Conservation (phyloP, 192 early-diverging fungal genomes). For the Umbelopsis isabellina region DNA sequence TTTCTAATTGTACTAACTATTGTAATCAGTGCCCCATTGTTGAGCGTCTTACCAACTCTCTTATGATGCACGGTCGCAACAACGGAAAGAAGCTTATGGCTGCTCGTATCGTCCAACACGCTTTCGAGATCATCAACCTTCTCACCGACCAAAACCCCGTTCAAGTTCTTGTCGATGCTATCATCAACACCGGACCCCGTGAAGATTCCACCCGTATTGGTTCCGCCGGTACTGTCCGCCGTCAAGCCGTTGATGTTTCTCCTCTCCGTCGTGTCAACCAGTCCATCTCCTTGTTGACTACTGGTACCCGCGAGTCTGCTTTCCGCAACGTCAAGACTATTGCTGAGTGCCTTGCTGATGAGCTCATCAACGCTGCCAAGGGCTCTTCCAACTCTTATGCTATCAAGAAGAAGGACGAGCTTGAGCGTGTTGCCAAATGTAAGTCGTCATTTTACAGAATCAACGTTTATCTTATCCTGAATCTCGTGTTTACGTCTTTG, state of each 20-base stretch:
- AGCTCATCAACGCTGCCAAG: constrained; percentile 97
- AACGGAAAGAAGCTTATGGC: constrained; percentile 99
- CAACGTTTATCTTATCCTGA: background rate
- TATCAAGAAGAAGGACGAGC: constrained; percentile 99
- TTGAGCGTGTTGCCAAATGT: constrained; percentile 87
- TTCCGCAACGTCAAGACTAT: constrained; percentile 99
- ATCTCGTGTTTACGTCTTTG: background rate
- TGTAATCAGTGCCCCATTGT: constrained; percentile 87
- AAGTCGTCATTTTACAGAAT: constrained; percentile 18
- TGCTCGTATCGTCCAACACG: constrained; percentile 98
- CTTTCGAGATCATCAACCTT: constrained; percentile 99
- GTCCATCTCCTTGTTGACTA: constrained; percentile 92
- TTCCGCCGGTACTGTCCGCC: constrained; percentile 96
- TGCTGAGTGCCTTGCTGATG: constrained; percentile 99
- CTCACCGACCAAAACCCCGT: constrained; percentile 98
- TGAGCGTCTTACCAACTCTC: constrained; percentile 98
- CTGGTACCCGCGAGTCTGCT: constrained; percentile 95
- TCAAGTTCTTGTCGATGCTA: constrained; percentile 97
- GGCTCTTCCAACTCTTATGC: constrained; percentile 99
- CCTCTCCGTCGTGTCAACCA: constrained; percentile 98
- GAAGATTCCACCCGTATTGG: constrained; percentile 99
- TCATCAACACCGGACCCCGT: constrained; percentile 99
- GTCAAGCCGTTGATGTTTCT: constrained; percentile 99
- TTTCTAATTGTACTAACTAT: background rate
- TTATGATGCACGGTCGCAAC: constrained; percentile 99